These are phyloP conservation scores for Claviceps quebecensis DNA, from an alignment of 2,329 filamentous ascomycete species.

Conservation along the genomic window DNA sequence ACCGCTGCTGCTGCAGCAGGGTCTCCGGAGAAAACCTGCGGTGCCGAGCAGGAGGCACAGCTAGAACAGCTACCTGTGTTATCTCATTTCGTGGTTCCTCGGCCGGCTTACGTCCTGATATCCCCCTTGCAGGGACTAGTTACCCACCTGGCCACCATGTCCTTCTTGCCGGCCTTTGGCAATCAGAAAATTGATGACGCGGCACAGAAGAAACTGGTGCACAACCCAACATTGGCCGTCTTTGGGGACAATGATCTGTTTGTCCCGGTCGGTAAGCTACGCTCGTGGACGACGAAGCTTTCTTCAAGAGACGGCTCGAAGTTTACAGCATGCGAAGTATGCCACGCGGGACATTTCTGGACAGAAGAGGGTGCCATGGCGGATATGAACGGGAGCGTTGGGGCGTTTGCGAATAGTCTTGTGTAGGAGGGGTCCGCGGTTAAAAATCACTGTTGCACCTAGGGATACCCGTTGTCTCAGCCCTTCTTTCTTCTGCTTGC, in stretches of 20 bases:
- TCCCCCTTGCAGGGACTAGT: conserved; percentile 51
- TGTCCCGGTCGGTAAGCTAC: conserved; percentile 49
- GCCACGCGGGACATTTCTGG: conserved; percentile 50
- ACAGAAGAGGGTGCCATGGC: conserved; percentile 34
- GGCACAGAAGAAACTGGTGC: conserved; percentile 41
- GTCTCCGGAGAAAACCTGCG: neutral
- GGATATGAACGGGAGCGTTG: conserved; percentile 13
- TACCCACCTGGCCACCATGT: conserved; percentile 48
- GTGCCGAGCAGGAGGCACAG: neutral
- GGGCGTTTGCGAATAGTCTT: conserved; percentile 14
- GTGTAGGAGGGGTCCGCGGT: neutral
- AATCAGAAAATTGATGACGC: conserved; percentile 13
- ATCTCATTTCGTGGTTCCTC: conserved; percentile 21
- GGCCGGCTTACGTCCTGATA: conserved; percentile 46
- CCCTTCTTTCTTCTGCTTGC: neutral
- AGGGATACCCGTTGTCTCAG: neutral
- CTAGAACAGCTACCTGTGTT: conserved; percentile 18
- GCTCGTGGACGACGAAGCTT: conserved; percentile 49
- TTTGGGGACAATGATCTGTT: conserved; percentile 69
- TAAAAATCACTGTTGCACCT: too few relatives aligned
- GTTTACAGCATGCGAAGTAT: conserved; percentile 35
- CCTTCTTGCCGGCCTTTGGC: conserved; percentile 26
- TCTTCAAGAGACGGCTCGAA: conserved; percentile 24
- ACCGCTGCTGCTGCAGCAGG: neutral
- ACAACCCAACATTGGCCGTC: conserved; percentile 50